phyloP scores from a whole-genome alignment of 306 rosid species.

The Castanea crenata region DNA sequence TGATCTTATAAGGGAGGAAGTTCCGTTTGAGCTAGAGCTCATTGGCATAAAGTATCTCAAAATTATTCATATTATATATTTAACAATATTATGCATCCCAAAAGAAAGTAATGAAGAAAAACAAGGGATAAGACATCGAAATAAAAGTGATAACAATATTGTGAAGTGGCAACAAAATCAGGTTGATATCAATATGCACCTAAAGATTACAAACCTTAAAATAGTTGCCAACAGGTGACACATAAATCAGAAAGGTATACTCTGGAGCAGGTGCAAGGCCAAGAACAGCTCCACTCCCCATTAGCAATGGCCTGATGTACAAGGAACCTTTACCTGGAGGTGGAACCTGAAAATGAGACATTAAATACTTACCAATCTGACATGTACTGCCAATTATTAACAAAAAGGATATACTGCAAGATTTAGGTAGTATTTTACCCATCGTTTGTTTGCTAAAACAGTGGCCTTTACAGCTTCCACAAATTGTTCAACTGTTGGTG shows the following conservation, averaged over 20 bases:
- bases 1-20: too few species aligned
- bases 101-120: constrained; percentile 12
- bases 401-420: neutral
- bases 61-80: neutral
- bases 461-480: constrained; percentile 86
- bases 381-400: neutral
- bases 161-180: neutral
- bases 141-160: neutral
- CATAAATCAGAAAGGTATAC: constrained; percentile 88
- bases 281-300: constrained; percentile 98
- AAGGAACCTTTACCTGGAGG: constrained; percentile 92
- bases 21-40: too few species aligned
- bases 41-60: too few species aligned
- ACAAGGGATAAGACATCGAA: constrained; percentile 4
- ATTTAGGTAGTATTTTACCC: constrained; percentile 47
- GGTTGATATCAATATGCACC: neutral
- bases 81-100: neutral
- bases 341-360: constrained; percentile 67
- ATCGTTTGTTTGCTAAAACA: constrained; percentile 87
- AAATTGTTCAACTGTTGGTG: constrained; percentile 80
- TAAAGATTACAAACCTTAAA: constrained; percentile 60
- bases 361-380: constrained; percentile 9
- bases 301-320: constrained; percentile 89
- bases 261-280: constrained; percentile 98
- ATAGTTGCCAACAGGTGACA: constrained; percentile 98